phyloP scores from a whole-genome alignment of 78 protist genomes.

The Dictyostelium intermedium region DNA sequence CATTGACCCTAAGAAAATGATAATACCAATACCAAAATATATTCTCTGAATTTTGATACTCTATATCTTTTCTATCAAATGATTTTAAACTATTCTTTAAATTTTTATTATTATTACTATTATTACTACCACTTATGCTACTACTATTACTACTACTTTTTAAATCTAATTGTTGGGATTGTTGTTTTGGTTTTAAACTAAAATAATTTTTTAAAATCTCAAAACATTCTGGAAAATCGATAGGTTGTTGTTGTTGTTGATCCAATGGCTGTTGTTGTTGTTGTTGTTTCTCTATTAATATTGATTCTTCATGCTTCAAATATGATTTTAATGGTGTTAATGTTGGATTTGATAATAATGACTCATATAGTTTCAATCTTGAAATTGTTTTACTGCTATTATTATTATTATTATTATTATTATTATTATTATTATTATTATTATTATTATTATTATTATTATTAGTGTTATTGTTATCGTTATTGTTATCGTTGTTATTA shows the following conservation, averaged over 20 bases:
- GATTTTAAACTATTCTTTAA: not conserved
- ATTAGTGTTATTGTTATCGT: not conserved
- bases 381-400: not conserved
- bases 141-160: not conserved
- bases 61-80: conserved; percentile 1
- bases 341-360: conserved; percentile 40
- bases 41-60: conserved; percentile 1
- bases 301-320: conserved; percentile 5
- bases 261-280: not conserved
- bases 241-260: not conserved
- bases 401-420: not conserved
- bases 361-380: conserved; percentile 31
- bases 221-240: conserved; percentile 34
- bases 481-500: not conserved
- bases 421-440: not conserved
- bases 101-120: not conserved
- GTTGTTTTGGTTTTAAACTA: not conserved
- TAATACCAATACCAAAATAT: conserved; percentile 79
- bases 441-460: not conserved
- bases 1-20: conserved; percentile 62
- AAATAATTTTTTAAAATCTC: conserved; percentile 26
- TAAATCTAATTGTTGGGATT: not conserved
- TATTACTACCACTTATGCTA: not conserved
- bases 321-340: conserved; percentile 19
- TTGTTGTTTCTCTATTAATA: not conserved